Percentiles rank a stretch among this genome's conserved stretches.
Conservation (phyloP, 306 rosid species). For the Vachellia pachyceras region DNA sequence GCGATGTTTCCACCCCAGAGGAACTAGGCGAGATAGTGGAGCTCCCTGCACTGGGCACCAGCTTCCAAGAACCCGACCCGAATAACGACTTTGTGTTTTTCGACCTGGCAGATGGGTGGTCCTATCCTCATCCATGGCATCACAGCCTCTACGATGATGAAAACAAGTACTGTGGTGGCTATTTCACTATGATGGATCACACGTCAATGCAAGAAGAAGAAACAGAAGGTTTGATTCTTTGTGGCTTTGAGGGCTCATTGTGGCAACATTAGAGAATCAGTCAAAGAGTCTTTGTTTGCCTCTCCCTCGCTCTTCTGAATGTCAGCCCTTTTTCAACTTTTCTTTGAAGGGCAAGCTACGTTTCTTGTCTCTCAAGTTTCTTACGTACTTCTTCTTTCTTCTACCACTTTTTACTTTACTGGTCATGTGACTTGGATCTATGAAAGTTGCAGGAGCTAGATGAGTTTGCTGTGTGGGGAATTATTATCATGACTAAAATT, state of each 20-base stretch:
- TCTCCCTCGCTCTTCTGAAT: background rate
- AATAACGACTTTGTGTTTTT: conserved; percentile 51
- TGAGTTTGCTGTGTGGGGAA: background rate
- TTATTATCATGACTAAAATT: background rate
- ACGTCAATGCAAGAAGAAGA: conserved; percentile 45
- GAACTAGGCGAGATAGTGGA: conserved; percentile 87
- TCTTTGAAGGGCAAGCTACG: conserved; percentile 46
- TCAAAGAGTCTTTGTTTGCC: background rate
- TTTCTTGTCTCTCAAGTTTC: conserved; percentile 44
- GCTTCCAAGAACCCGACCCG: conserved; percentile 53
- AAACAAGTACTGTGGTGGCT: conserved; percentile 35
- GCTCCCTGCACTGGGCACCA: conserved; percentile 57
- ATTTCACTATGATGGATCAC: conserved; percentile 50
- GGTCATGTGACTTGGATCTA: conserved; percentile 15
- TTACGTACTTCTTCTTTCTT: too few species aligned
- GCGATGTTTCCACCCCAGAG: conserved; percentile 47
- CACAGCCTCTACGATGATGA: conserved; percentile 46
- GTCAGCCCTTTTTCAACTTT: conserved; percentile 45
- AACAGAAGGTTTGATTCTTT: conserved; percentile 45
- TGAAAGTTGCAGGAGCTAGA: background rate
- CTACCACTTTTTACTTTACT: background rate
- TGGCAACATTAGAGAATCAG: conserved; percentile 54
- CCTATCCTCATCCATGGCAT: conserved; percentile 56
- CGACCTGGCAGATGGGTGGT: conserved; percentile 66
- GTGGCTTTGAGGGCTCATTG: conserved; percentile 51